Evolutionary conservation across 345 rosid species (phyloP).

Genomic region (Capsella bursapastoris): DNA sequence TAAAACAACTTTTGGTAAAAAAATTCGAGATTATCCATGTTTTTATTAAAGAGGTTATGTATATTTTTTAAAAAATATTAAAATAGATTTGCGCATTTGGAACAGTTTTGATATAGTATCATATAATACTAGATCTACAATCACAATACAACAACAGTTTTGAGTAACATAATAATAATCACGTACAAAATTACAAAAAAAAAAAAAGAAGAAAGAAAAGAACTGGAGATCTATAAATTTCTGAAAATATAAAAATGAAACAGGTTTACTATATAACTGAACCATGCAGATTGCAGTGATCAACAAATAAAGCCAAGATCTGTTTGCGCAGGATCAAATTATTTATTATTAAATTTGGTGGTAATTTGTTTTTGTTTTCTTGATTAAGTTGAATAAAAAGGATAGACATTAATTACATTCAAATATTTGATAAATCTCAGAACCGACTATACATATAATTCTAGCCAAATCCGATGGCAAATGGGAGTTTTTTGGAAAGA

Average conservation of each 20-base stretch:
- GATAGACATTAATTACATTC: not conserved
- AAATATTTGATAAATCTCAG: not conserved
- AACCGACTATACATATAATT: not conserved
- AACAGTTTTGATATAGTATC: not conserved
- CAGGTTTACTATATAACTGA: conserved; percentile 5
- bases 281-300: conserved; percentile 14
- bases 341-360: not conserved
- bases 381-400: not conserved
- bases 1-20: not conserved
- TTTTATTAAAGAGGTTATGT: not conserved
- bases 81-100: not conserved
- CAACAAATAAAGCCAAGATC: conserved; percentile 35
- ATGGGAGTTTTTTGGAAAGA: not conserved
- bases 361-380: not conserved
- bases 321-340: not conserved
- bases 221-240: conserved; percentile 16
- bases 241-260: not conserved
- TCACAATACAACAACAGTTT: not conserved
- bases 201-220: too few relatives aligned
- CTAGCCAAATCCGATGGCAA: not conserved
- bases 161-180: not conserved
- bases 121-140: not conserved
- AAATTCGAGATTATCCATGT: not conserved
- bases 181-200: not conserved
- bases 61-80: not conserved